A percentile compares a stretch with the other conserved stretches of the same genome.
Evolutionary conservation across 345 rosid genomes (phyloP).

Genomic region (Eutrema yunnanense): DNA sequence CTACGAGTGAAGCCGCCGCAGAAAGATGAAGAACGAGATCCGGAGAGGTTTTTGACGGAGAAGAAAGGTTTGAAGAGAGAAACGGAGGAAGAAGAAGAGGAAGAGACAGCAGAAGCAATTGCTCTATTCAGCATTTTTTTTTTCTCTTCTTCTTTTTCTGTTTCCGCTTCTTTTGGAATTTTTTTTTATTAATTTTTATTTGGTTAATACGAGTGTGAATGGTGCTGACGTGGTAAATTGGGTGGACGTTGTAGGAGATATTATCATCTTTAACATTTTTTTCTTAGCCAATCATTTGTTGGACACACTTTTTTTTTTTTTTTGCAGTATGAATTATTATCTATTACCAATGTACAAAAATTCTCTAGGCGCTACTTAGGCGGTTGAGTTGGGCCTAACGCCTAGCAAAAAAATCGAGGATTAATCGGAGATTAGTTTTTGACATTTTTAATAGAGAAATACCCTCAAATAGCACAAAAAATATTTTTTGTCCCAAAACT

Average conservation of each 20-base stretch:
- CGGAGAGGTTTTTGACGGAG: slow-evolving; percentile 6
- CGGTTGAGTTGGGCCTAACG: too few species aligned
- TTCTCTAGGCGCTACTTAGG: too few species aligned
- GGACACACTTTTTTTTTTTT: too few species aligned
- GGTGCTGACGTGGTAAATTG: slow-evolving; percentile 22
- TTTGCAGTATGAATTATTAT: too few species aligned
- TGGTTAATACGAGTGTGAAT: neutral
- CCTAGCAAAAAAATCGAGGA: too few species aligned
- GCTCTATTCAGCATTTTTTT: slow-evolving; percentile 41
- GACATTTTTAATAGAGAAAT: too few species aligned
- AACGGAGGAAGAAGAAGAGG: slow-evolving; percentile 3
- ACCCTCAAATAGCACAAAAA: too few species aligned
- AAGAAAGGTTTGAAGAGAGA: slow-evolving; percentile 16
- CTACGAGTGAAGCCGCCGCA: neutral
- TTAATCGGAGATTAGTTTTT: too few species aligned
- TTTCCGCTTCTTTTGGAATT: slow-evolving; percentile 20
- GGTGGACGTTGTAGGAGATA: slow-evolving; percentile 12
- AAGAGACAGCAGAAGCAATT: slow-evolving; percentile 29
- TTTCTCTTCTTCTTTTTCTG: neutral
- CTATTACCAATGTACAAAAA: too few species aligned
- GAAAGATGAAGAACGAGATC: slow-evolving; percentile 3
- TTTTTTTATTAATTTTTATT: neutral
- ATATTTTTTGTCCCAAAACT: too few species aligned
- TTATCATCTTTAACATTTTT: neutral
- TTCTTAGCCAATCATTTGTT: neutral